Conservation (phyloP, 106 monocot genomes). For the Amphibolis antarctica region DNA sequence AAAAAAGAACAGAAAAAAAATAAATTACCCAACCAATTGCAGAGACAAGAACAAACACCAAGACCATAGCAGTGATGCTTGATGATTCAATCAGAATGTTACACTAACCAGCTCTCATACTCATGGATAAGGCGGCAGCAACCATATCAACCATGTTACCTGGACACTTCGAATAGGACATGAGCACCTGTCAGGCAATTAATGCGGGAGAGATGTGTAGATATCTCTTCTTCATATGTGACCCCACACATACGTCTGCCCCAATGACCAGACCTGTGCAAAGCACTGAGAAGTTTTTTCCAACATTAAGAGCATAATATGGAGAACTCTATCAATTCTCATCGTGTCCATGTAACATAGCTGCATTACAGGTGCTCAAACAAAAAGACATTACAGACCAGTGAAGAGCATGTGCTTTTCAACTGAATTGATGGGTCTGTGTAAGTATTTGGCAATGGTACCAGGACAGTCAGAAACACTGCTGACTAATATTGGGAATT, state of each 20-base stretch:
- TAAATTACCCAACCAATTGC: too few relatives aligned
- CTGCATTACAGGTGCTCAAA: constrained; percentile 19
- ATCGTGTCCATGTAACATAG: constrained; percentile 30
- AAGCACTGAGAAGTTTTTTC: neutral
- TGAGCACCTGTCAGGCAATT: constrained; percentile 12
- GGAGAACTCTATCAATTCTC: neutral
- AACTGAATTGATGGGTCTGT: constrained; percentile 3
- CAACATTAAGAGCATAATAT: constrained; percentile 6
- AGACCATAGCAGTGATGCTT: neutral
- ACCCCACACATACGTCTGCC: constrained; percentile 1
- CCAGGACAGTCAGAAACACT: constrained; percentile 19
- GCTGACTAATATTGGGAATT: too few relatives aligned
- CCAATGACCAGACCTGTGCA: constrained; percentile 1
- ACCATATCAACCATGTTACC: constrained; percentile 27
- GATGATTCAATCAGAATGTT: constrained; percentile 46
- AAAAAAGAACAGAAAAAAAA: neutral
- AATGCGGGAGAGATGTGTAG: constrained; percentile 1
- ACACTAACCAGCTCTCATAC: constrained; percentile 53
- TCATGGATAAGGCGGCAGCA: constrained; percentile 31
- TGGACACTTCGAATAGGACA: constrained; percentile 14
- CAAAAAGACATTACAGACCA: constrained; percentile 9
- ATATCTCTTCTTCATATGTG: neutral
- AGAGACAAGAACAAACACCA: too few relatives aligned
- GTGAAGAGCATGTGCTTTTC: neutral
- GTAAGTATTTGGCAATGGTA: constrained; percentile 39